Evolutionary conservation across 148 eudicot genomes (phyloP).

Genomic region (Polygonum aviculare): DNA sequence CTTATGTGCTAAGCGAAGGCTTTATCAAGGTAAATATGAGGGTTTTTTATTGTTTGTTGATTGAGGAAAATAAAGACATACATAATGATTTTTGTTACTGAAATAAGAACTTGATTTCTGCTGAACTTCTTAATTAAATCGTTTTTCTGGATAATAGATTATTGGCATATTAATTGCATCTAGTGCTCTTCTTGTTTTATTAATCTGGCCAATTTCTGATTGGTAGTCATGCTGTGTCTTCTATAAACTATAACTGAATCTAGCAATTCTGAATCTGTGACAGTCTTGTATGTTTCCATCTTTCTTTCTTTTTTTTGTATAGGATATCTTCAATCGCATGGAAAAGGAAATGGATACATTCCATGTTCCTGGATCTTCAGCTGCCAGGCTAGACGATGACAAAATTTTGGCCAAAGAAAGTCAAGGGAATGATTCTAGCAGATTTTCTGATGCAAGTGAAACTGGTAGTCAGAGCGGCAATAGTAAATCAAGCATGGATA

Average conservation of each 20-base stretch:
- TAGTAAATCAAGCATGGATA: conserved; percentile 47
- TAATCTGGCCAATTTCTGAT: background rate
- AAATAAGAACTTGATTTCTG: background rate
- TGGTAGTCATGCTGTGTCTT: background rate
- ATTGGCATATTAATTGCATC: background rate
- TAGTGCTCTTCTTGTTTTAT: background rate
- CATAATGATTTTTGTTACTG: background rate
- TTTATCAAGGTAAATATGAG: conserved; percentile 63
- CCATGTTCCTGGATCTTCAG: conserved; percentile 27
- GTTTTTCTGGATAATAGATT: background rate
- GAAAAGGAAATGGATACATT: conserved; percentile 69
- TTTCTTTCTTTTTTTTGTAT: conserved; percentile 15
- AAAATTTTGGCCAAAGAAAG: conserved; percentile 30
- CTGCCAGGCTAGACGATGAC: conserved; percentile 27
- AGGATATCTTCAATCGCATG: conserved; percentile 66
- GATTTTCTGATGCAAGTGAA: conserved; percentile 42
- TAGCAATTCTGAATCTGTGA: background rate
- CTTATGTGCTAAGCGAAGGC: conserved; percentile 66
- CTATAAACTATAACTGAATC: background rate
- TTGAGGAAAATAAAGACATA: background rate
- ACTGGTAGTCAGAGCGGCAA: conserved; percentile 30
- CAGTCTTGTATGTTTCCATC: background rate
- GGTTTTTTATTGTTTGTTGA: background rate
- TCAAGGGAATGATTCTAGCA: conserved; percentile 41
- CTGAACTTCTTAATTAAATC: background rate